Evolutionary conservation across 176 grass and related monocot genomes (phyloP).

Genomic region (Secale cereale): DNA sequence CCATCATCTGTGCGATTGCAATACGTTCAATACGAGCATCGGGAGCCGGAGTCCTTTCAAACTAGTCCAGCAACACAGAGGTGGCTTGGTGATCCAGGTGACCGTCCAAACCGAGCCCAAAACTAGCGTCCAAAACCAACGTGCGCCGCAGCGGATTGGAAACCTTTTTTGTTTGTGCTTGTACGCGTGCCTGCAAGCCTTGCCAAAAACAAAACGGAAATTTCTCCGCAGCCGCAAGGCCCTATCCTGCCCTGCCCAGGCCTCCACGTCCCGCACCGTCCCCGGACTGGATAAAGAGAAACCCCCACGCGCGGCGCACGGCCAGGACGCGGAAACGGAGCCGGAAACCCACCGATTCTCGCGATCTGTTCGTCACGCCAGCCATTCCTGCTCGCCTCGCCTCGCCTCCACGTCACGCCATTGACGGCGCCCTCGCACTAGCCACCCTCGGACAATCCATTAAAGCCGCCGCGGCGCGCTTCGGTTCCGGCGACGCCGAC

Average conservation of each 20-base stretch:
- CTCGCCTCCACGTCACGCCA: neutral
- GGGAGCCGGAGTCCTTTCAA: too few relatives aligned
- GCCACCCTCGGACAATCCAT: neutral
- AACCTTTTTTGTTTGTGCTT: neutral
- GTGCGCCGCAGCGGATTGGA: neutral
- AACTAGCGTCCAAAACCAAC: slow-evolving; percentile 1
- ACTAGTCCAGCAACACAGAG: neutral
- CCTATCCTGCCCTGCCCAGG: neutral
- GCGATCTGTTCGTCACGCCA: neutral
- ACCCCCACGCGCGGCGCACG: neutral
- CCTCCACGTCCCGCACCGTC: neutral
- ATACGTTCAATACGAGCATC: neutral
- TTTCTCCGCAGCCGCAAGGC: neutral
- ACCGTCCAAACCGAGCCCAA: neutral
- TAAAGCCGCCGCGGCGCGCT: neutral
- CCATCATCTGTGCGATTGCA: neutral
- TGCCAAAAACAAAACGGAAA: neutral
- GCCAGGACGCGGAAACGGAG: neutral
- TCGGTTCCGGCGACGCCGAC: neutral
- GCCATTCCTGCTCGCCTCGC: neutral
- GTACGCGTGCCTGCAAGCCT: neutral
- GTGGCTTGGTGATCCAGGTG: neutral
- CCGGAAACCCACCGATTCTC: neutral
- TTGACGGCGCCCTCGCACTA: too few relatives aligned
- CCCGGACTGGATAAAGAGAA: slow-evolving; percentile 8